These are phyloP conservation scores for Conticribra guillardii DNA, from an alignment of 108 stramenopile species.

Conservation along the genomic window DNA sequence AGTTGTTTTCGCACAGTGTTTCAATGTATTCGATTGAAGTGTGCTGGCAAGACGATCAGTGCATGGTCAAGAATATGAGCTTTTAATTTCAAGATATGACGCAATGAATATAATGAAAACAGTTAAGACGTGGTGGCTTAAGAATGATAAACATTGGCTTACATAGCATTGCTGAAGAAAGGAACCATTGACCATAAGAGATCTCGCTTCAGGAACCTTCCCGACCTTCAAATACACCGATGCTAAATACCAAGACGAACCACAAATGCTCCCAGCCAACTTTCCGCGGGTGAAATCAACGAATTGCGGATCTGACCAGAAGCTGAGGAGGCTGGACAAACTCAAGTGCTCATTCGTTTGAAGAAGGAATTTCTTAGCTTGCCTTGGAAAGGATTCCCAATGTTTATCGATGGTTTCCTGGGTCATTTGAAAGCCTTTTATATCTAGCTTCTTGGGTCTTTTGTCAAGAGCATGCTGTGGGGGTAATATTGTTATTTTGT, in stretches of 20 bases:
- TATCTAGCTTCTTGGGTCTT: too few relatives aligned
- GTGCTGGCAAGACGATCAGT: too few relatives aligned
- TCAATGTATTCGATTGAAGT: background rate
- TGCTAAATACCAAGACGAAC: slow-evolving; percentile 1
- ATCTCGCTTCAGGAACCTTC: background rate
- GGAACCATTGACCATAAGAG: background rate
- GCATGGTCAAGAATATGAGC: background rate
- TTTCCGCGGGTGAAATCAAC: background rate
- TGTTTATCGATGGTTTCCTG: background rate
- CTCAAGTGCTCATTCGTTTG: background rate
- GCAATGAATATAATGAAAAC: background rate
- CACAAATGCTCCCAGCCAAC: background rate
- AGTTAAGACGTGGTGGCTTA: background rate
- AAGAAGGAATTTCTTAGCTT: background rate
- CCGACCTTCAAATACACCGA: slow-evolving; percentile 1
- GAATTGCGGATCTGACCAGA: background rate
- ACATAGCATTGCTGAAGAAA: slow-evolving; percentile 13
- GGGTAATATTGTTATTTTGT: too few relatives aligned
- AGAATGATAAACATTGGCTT: background rate
- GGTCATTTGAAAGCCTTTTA: background rate
- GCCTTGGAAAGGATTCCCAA: background rate
- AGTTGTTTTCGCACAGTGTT: background rate
- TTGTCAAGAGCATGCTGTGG: too few relatives aligned
- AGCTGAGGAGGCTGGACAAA: background rate
- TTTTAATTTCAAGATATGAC: background rate